Evolutionary conservation across 306 rosid species (phyloP).

Genomic region (Albizia julibrissin): DNA sequence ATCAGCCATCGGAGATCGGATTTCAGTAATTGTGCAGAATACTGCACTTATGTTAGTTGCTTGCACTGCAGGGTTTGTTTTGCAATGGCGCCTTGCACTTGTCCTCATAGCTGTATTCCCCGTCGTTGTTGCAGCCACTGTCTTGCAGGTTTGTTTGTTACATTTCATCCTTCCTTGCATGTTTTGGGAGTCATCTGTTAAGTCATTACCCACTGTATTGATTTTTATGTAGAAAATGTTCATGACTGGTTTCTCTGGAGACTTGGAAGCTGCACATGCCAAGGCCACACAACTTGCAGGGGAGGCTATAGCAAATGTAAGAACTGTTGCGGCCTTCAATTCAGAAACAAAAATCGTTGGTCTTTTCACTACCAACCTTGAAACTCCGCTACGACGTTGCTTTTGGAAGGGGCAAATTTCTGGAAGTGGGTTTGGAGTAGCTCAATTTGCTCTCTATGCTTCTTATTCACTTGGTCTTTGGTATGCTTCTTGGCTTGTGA

Average conservation of each 20-base stretch:
- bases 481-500: slow-evolving; percentile 99
- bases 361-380: slow-evolving; percentile 73
- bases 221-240: slow-evolving; percentile 73
- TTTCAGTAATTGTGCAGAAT: slow-evolving; percentile 92
- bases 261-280: slow-evolving; percentile 80
- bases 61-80: slow-evolving; percentile 89
- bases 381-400: slow-evolving; percentile 74
- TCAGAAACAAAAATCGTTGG: slow-evolving; percentile 82
- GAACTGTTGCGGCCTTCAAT: slow-evolving; percentile 91
- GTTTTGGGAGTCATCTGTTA: neutral
- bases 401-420: slow-evolving; percentile 97
- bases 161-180: slow-evolving; percentile 1
- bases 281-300: slow-evolving; percentile 95
- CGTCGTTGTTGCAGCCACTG: slow-evolving; percentile 94
- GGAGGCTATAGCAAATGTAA: slow-evolving; percentile 91
- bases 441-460: slow-evolving; percentile 87
- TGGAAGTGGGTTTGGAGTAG: slow-evolving; percentile 87
- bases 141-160: slow-evolving; percentile 68
- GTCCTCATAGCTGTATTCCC: slow-evolving; percentile 95
- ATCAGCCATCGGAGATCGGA: slow-evolving; percentile 92
- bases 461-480: slow-evolving; percentile 96
- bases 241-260: slow-evolving; percentile 95
- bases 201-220: neutral
- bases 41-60: slow-evolving; percentile 93
- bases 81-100: slow-evolving; percentile 97